Conservation (phyloP, 352 stramenopile genomes). For the Phytophthora syringae region DNA sequence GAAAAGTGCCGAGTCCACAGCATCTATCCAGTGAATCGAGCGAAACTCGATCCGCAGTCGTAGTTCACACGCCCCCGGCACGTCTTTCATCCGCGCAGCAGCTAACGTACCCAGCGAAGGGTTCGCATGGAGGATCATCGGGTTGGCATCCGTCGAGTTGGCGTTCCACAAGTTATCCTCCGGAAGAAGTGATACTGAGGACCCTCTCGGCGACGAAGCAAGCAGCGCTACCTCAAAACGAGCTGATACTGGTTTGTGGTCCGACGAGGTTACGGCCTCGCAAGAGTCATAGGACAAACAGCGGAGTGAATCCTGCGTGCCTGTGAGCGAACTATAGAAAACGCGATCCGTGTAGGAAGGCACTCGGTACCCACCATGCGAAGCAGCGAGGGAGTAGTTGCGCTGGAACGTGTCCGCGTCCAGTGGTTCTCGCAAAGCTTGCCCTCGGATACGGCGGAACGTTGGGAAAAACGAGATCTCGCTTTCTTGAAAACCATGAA, state of each 20-base stretch:
- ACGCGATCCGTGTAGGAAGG: constrained; percentile 92
- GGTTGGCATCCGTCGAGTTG: constrained; percentile 52
- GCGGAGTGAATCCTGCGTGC: constrained; percentile 54
- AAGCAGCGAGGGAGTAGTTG: constrained; percentile 75
- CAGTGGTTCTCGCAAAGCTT: constrained; percentile 40
- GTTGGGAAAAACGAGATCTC: constrained; percentile 80
- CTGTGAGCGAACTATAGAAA: constrained; percentile 79
- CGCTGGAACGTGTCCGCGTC: constrained; percentile 42
- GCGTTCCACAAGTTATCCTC: constrained; percentile 45
- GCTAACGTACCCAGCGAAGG: constrained; percentile 12
- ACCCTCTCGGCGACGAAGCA: constrained; percentile 1
- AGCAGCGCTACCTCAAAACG: constrained; percentile 61
- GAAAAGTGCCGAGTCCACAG: constrained; percentile 62
- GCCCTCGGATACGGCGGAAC: constrained; percentile 73
- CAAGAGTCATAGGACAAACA: constrained; percentile 83
- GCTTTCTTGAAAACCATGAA: constrained; percentile 80
- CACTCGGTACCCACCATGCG: constrained; percentile 69
- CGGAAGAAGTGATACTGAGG: constrained; percentile 14
- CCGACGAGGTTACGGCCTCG: constrained; percentile 73
- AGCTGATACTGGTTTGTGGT: constrained; percentile 86
- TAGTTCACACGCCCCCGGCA: constrained; percentile 63
- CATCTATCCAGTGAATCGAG: constrained; percentile 76
- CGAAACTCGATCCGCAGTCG: constrained; percentile 71
- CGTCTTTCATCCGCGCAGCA: constrained; percentile 66
- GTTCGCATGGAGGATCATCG: constrained; percentile 46